Base-by-base conservation (phyloP, 2,329 filamentous ascomycete species). In the Monilinia aucupariae region DNA sequence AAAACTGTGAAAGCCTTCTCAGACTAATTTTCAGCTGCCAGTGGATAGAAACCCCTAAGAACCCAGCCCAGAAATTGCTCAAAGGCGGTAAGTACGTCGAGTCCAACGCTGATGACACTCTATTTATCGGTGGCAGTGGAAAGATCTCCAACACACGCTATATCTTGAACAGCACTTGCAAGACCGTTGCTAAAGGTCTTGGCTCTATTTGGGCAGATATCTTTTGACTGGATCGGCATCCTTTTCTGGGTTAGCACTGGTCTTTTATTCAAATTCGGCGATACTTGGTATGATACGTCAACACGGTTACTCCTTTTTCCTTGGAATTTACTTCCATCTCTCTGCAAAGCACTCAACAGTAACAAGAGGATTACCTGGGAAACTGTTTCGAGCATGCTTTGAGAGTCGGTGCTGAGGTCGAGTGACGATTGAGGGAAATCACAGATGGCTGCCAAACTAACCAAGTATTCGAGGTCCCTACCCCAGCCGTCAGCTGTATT, bases 261-360 rank as follows among this genome's bases (percentile, higher is more conserved):
- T 15, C 51, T 63, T 25, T 59, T 64, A 50, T 66, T 65, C 51
- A 34, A 56, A 20, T 66, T 65, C 55, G 62, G 62, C 37, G 53
- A 67, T 49, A 66, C 62, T 32, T 67, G 62, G 64, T 64, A 67
- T 48, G 66, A 37, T 66, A 76, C 66, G 75, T 78, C 68, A 77
- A 79, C 71, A 76, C 77, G 10, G 75, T 76, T 4, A 78, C 77
- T 0, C 77, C 78, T 0, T 74, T 77, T 49, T 69, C 76, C 55
- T 75, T 80, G 70, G 74, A 76, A 3, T 74, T 79, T 39, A 72
- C 75, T 1, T 75, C 73, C 32, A 69, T 71, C 48, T 77, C 77
- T 64, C 62, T 77, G 49, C 72, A 74, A 51, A 77, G 74, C 65
- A 73, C 77, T 54, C 74, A 74, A 32, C 72, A 75, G 59, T 72